Conservation (phyloP, 1,284 basidiomycete genomes). For the Melampsora americana region DNA sequence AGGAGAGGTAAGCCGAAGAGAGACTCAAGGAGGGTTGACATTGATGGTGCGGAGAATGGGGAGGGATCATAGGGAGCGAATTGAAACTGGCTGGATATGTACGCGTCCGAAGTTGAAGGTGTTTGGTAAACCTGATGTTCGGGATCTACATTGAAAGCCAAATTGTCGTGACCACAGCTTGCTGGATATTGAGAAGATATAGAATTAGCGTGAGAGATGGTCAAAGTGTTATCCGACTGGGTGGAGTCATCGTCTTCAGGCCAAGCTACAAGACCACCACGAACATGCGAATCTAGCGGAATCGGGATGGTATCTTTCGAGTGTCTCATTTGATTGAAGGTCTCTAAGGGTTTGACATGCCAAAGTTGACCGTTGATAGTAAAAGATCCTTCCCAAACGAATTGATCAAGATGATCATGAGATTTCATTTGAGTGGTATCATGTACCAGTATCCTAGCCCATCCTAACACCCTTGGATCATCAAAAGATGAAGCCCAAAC, state of each 20-base stretch:
- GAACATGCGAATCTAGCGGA: constrained; percentile 51
- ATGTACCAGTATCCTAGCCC: constrained; percentile 22
- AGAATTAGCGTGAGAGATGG: background rate
- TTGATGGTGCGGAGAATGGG: too few species aligned
- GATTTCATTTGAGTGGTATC: constrained; percentile 19
- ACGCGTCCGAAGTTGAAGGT: constrained; percentile 47
- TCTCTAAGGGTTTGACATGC: constrained; percentile 69
- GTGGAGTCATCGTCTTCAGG: constrained; percentile 67
- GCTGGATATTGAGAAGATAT: too few species aligned
- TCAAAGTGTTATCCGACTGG: too few species aligned
- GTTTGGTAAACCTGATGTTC: constrained; percentile 60
- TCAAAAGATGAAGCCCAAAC: background rate
- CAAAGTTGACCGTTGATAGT: constrained; percentile 66
- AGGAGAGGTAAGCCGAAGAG: too few species aligned
- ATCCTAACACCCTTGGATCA: constrained; percentile 11
- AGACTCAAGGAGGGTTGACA: too few species aligned
- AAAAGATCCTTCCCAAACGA: constrained; percentile 72
- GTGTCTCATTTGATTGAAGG: constrained; percentile 64
- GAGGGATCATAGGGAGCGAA: too few species aligned
- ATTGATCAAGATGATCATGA: constrained; percentile 35
- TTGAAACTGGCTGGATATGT: constrained; percentile 49
- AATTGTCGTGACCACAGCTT: constrained; percentile 66
- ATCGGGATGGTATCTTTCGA: constrained; percentile 60
- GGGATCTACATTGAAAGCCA: constrained; percentile 66
- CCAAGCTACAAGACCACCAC: constrained; percentile 62